Base-by-base conservation (phyloP, 495 filamentous ascomycete species). In the Penicillium paxilli region DNA sequence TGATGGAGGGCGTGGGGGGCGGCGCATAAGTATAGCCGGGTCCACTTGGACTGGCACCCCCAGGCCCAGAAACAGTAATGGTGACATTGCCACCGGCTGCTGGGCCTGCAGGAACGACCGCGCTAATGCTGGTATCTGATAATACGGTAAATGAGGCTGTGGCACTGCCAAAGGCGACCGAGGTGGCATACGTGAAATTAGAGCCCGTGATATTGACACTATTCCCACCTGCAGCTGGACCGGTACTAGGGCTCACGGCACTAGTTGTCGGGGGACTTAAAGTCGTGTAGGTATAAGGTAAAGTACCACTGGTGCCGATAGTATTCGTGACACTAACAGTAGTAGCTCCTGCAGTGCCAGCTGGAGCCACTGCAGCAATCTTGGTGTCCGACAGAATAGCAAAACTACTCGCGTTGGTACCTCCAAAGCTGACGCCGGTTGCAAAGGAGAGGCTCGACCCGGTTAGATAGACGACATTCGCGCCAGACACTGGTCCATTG, bases 141-240 rank as follows among this genome's bases (percentile, higher is more conserved):
- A 38, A 19, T 2, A 38, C 35, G 12, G 35, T 38, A 19, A 38
- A 38, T 0, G 35, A 38, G 4, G 35, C 35, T 16, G 1, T 17
- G 16, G 16, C 17, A 19, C 11, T n/a, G 10, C 35, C 35, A 6
- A 38, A 38, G 1, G 35, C 35, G n/a, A 38, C 35, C 16, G 35
- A 38, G n/a, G 35, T 38, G 35, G 35, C 35, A 38, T 38, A 38
- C 3, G 35, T 38, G 5, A 38, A 38, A 0, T 16, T 16, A 1
- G 35, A 38, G 0, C 35, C 35, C 0, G 35, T 0, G 16, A 38
- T 38, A 0, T 0, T 19, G 0, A 44, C 25, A n/a, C 26, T 44
- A 32, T 51, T 51, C 21, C 49, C 49, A 11, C 49, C 49, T 2
- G 38, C 37, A 20, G 35, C 23, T 19, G 49, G 23, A 25, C 49